Percentiles rank a stretch among this genome's conserved stretches.
phyloP scores from a whole-genome alignment of 139 green algal species.

The Zygnema cylindricum region DNA sequence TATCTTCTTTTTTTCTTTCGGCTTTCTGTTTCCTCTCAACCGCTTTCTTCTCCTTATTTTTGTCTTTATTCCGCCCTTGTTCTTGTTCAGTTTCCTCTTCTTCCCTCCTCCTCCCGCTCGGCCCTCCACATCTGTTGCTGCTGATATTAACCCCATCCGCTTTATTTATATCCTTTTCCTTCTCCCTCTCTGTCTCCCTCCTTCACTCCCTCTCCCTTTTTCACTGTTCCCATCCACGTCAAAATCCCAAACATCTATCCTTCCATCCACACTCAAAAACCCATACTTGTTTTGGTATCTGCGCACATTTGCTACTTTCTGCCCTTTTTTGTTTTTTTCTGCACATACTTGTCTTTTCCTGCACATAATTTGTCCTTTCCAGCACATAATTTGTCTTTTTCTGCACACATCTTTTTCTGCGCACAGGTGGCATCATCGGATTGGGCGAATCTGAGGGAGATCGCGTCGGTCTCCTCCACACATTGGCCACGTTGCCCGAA shows the following conservation, averaged over 20 bases:
- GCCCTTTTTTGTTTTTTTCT: neutral
- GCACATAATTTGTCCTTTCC: neutral
- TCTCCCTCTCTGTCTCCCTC: too few species aligned
- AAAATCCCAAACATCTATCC: too few species aligned
- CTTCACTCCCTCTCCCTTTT: neutral
- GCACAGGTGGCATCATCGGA: conserved; percentile 60
- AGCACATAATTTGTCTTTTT: neutral
- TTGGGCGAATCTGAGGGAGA: conserved; percentile 79
- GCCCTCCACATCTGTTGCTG: neutral
- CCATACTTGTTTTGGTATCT: too few species aligned
- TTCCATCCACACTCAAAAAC: too few species aligned
- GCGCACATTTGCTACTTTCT: too few species aligned
- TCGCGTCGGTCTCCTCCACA: conserved; percentile 83
- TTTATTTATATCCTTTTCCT: neutral
- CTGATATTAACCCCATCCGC: neutral
- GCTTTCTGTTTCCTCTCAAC: too few species aligned
- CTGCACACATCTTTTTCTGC: neutral
- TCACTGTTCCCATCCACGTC: neutral
- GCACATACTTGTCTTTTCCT: conserved; percentile 9
- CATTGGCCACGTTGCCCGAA: conserved; percentile 89
- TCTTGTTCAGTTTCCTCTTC: too few species aligned
- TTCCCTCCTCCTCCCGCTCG: too few species aligned
- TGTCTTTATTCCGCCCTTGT: too few species aligned
- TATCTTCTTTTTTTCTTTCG: too few species aligned
- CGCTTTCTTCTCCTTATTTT: too few species aligned